Evolutionary conservation across 2,329 filamentous ascomycete species (phyloP).

Genomic region (Phyllosticta citrichinensis): DNA sequence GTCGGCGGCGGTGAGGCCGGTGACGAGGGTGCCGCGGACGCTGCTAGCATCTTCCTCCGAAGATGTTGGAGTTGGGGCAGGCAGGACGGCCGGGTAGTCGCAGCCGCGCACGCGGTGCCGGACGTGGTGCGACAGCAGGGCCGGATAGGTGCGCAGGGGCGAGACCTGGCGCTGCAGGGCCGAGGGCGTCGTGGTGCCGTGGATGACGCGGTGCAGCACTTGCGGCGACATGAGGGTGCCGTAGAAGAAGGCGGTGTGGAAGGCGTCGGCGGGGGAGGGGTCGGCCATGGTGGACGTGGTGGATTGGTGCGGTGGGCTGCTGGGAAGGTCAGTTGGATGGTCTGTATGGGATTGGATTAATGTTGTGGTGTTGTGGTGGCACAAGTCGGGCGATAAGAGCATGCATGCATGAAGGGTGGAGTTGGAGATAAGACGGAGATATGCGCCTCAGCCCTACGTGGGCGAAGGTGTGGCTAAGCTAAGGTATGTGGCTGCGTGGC

Average conservation of each 20-base stretch:
- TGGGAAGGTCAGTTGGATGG: neutral
- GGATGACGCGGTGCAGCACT: conserved; percentile 78
- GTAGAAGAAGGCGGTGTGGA: conserved; percentile 53
- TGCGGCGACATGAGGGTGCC: conserved; percentile 71
- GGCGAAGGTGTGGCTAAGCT: neutral
- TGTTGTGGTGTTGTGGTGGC: neutral
- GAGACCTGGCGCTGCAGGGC: conserved; percentile 43
- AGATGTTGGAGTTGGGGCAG: conserved; percentile 4
- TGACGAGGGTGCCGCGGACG: conserved; percentile 66
- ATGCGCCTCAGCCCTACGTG: neutral
- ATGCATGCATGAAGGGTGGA: neutral
- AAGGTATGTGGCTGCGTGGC: neutral
- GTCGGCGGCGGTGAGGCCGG: conserved; percentile 68
- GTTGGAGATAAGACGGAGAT: neutral
- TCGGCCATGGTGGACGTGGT: neutral
- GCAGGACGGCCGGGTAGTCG: conserved; percentile 74
- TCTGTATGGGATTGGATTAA: neutral
- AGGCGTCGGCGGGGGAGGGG: neutral
- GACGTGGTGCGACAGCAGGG: conserved; percentile 62
- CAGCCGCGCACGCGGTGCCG: conserved; percentile 58
- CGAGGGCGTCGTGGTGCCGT: conserved; percentile 44
- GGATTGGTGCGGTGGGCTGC: neutral
- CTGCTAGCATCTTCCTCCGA: conserved; percentile 22
- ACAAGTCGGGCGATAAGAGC: neutral
- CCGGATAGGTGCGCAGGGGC: conserved; percentile 52